Conservation (phyloP, 164 flowering plant genomes). For the Nymphaea thermarum region DNA sequence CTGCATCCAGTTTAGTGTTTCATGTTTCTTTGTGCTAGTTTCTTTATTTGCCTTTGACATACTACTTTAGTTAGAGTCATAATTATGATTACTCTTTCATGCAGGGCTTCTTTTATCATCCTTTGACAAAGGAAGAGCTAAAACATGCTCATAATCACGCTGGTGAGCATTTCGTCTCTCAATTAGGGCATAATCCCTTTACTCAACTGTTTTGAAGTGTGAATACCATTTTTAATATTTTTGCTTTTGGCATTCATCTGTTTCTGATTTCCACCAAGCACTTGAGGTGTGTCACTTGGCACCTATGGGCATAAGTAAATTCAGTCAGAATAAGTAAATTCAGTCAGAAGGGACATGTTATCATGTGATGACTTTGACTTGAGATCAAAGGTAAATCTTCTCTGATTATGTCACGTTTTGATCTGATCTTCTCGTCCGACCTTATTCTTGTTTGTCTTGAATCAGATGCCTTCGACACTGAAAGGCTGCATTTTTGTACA, state of each 20-base stretch:
- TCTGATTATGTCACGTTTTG: neutral
- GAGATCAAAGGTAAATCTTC: neutral
- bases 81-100: no score
- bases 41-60: neutral
- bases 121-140: constrained; percentile 69
- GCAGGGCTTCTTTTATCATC: constrained; percentile 94
- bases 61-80: constrained; percentile 3
- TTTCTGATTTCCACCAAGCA: neutral
- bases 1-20: neutral
- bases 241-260: neutral
- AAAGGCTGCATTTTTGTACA: constrained; percentile 55
- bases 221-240: neutral
- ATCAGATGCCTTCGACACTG: constrained; percentile 65
- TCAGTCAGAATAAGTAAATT: no score
- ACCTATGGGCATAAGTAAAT: no score
- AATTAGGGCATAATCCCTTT: neutral
- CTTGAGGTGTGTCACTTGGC: no score
- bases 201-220: neutral
- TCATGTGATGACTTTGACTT: neutral
- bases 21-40: neutral
- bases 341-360: neutral
- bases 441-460: neutral
- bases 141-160: constrained; percentile 80
- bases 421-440: neutral
- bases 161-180: constrained; percentile 22